Conservation (phyloP, 202 grass and related monocot genomes). For the Brachypodium distachyon region DNA sequence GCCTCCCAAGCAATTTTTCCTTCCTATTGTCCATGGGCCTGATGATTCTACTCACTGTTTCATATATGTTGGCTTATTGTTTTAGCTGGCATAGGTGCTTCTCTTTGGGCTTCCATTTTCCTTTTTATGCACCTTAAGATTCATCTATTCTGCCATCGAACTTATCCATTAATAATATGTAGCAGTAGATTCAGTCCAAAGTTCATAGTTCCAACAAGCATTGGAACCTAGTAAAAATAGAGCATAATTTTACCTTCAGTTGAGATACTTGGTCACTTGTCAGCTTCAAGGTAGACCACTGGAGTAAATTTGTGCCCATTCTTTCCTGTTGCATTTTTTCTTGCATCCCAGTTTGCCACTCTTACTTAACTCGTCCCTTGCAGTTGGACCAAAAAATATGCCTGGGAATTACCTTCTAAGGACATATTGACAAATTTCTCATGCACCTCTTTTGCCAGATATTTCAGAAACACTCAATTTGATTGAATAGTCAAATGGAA, state of each 20-base stretch:
- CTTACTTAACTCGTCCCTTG: background rate
- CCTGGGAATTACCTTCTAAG: background rate
- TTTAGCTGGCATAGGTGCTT: background rate
- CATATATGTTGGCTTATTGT: background rate
- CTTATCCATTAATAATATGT: background rate
- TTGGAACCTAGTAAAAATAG: background rate
- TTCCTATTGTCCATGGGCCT: background rate
- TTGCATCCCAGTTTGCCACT: background rate
- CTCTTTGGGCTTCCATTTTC: background rate
- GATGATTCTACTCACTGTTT: background rate
- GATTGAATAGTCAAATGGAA: background rate
- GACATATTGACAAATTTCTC: background rate
- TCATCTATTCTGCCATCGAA: background rate
- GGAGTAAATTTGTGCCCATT: background rate
- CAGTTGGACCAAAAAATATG: background rate
- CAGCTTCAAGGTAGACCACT: background rate
- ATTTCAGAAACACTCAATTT: conserved; percentile 6
- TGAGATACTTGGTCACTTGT: background rate
- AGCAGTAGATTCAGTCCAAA: background rate
- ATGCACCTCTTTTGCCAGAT: background rate
- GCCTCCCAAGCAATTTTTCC: background rate
- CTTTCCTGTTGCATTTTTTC: background rate
- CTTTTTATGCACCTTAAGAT: background rate
- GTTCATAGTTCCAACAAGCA: background rate
- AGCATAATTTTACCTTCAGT: background rate